Base-by-base conservation (phyloP, 371 early-diverging fungal species). In the Entomophthora muscae region DNA sequence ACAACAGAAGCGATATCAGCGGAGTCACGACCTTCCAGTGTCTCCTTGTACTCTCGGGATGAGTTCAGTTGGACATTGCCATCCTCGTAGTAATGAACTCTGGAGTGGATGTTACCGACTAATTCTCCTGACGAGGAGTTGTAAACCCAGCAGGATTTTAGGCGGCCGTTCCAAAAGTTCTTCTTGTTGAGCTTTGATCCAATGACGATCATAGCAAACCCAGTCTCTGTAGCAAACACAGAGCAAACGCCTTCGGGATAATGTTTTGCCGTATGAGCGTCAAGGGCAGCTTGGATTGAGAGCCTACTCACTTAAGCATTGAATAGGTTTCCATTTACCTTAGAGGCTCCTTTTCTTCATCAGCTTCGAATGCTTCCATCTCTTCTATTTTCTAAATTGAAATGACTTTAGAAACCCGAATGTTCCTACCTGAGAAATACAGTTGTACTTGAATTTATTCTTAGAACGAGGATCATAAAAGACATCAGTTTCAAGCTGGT, bases 51-150 rank as follows among this genome's bases (percentile, higher is more conserved):
- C 0, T 83, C 83, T 68, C 89, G 87, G 24, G 76, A 76, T 21
- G 89, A 77, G 64, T 89, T 85, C 64, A 94, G 71, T 72, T 98
- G 98, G 52, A 98, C 95, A 66, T 98, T 98, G 28, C 98, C 98
- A 66, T 98, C 95, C 76, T 98, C 98, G 71, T 90, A 98, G 73
- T 98, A 98, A 68, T 98, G 98, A 22, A 96, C 92, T 57, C 83
- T 77, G 27, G 86, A 81, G 68, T 82, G 81, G 51, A 89, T 67
- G 12, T 65, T 66, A 1, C 95, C 95, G 64, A 75, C 83, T 17
- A 94, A 68, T 42, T 78, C 76, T 30, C 75, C 77, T 0, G 81
- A 69, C 30, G 75, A 71, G 51, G 79, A 73, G 66, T 81, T 70
- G 56, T 80, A 75, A 1, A 75, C 78, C 91, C 93, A 97, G 26